Conservation (phyloP, 1,139 yeast species). For the Pichia sp. region DNA sequence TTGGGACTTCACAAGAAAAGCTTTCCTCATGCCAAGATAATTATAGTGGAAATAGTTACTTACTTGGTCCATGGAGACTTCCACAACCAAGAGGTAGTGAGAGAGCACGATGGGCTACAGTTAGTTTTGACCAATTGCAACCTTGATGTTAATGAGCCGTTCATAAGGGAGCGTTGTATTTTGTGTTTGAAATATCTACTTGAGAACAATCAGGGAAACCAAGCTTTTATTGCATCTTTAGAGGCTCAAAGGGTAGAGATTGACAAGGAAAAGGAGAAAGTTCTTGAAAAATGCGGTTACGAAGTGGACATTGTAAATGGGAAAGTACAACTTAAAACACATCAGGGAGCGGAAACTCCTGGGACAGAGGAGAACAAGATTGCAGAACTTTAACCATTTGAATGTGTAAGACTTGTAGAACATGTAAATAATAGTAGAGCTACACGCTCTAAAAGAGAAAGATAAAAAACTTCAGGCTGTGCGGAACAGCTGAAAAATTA, state of each 20-base stretch:
- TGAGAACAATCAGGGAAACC: constrained; percentile 61
- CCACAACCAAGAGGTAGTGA: constrained; percentile 60
- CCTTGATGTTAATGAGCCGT: constrained; percentile 85
- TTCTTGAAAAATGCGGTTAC: constrained; percentile 51
- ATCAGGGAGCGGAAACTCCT: neutral
- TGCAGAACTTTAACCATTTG: neutral
- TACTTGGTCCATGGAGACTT: constrained; percentile 48
- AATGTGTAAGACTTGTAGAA: no score
- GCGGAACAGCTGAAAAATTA: constrained; percentile 1
- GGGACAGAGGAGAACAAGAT: neutral
- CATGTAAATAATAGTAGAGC: neutral
- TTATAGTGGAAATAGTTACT: constrained; percentile 58
- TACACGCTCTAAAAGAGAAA: no score
- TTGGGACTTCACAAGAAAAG: constrained; percentile 7
- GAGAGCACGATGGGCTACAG: constrained; percentile 66
- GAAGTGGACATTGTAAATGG: constrained; percentile 57
- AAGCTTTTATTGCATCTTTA: constrained; percentile 60
- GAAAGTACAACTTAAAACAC: constrained; percentile 37
- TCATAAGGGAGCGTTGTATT: constrained; percentile 78
- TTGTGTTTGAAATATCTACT: constrained; percentile 69
- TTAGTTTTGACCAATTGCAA: constrained; percentile 75
- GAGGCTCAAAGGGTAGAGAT: constrained; percentile 54
- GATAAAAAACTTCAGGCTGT: constrained; percentile 10
- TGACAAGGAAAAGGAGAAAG: constrained; percentile 41
- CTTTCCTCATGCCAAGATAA: constrained; percentile 59